These are phyloP conservation scores for Astragalus glycyphyllos DNA, from an alignment of 306 rosid genomes.

Conservation along the genomic window DNA sequence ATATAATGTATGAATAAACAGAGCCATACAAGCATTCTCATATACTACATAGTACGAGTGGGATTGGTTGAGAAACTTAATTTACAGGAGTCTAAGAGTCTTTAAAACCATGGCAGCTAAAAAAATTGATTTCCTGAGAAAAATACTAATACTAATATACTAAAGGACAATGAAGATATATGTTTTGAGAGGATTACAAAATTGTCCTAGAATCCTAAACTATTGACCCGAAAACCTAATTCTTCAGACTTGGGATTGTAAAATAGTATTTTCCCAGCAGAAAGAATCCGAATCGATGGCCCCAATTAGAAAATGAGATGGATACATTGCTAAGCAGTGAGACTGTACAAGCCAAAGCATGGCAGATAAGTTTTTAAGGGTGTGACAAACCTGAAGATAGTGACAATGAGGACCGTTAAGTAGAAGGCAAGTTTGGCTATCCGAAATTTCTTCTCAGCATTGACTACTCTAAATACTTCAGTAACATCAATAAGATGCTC, in stretches of 20 bases:
- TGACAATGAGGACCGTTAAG: constrained; percentile 63
- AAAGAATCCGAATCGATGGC: constrained; percentile 48
- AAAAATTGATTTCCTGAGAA: constrained; percentile 29
- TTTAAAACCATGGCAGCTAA: constrained; percentile 6
- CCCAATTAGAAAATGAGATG: constrained; percentile 47
- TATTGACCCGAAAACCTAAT: constrained; percentile 52
- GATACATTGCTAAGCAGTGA: constrained; percentile 4
- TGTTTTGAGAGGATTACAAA: constrained; percentile 26
- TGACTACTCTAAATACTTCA: constrained; percentile 82
- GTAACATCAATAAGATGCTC: constrained; percentile 95
- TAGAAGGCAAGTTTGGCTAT: constrained; percentile 75
- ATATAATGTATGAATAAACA: no score
- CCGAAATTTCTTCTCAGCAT: constrained; percentile 75
- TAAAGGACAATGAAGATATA: constrained; percentile 1
- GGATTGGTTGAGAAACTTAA: constrained; percentile 6
- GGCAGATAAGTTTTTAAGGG: constrained; percentile 30
- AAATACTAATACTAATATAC: constrained; percentile 12
- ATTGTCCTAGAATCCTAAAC: constrained; percentile 34
- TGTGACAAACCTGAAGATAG: constrained; percentile 75
- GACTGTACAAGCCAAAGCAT: constrained; percentile 17
- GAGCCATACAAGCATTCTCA: no score
- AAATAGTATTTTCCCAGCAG: constrained; percentile 46
- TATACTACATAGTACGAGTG: not conserved
- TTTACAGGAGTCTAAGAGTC: constrained; percentile 19
- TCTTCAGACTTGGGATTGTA: constrained; percentile 52